Base-by-base conservation (phyloP, 257 asterid species). In the Gentiana straminea region DNA sequence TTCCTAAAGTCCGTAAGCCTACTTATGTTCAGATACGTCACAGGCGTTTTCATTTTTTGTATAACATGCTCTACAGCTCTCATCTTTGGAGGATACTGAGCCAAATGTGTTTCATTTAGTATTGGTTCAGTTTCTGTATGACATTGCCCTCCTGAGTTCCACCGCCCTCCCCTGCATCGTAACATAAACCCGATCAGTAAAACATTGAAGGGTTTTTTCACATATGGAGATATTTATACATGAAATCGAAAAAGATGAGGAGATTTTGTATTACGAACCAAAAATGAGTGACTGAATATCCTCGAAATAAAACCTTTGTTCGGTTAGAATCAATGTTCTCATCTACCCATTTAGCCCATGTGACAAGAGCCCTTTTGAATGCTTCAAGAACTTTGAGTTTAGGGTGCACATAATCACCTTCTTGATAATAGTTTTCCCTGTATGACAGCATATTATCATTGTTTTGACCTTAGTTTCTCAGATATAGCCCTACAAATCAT, bases 121-220 rank as follows among this genome's bases (percentile, higher is more conserved):
- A 86, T 80, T 38, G 97, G 95, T 61, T 84, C 86, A 0, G 82
- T 82, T 73, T 90, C 96, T 35, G 69, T 74, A 70, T 77, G 75
- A 73, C 96, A 90, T 67, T 90, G 89, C 39, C 97, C 97, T 58
- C 97, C 94, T 11, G 80, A 77, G 65, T 90, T 90, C 97, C 97
- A 90, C 3, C 84, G 96, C 12, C 96, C 96, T 32, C 97, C 94
- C 78, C 97, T 90, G 77, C 70, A 66, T 59, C 8, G 59, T 51
- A 24, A 57, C 44, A 38, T 13, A 2, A 60, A 58, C n/a, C 54
- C 44, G 7, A 13, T 47, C 34, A 34, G 39, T 5, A 41, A 41
- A 5, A 41, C 46, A 41, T 2, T 41, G 46, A 41, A 13, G 13
- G 9, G 46, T 41, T 10, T 39, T 10, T 41, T 10, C 7, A 41